Evolutionary conservation across 306 rosid species (phyloP).

Genomic region (Trifolium fragiferum): DNA sequence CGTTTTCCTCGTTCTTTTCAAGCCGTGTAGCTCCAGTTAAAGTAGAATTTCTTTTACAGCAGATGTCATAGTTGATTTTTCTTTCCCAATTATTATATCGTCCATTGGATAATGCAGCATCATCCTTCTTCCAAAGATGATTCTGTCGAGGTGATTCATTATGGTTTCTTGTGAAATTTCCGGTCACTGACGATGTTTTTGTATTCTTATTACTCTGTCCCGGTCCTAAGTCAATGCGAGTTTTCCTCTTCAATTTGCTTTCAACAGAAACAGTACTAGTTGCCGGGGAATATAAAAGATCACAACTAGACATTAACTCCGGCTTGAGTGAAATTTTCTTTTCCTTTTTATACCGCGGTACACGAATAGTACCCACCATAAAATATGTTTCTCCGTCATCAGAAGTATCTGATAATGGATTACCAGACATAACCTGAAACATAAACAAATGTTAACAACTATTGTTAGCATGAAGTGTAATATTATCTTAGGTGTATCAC

Average conservation of each 20-base stretch:
- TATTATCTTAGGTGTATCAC: not conserved
- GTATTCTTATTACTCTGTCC: not conserved
- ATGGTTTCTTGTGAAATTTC: not conserved
- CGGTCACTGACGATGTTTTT: not conserved
- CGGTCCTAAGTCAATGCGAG: conserved; percentile 10
- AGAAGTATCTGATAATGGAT: conserved; percentile 5
- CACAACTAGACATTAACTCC: conserved; percentile 3
- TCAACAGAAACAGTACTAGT: not conserved
- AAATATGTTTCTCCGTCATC: not conserved
- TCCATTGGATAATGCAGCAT: not conserved
- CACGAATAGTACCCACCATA: not conserved
- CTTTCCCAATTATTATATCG: not conserved
- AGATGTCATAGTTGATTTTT: conserved; percentile 51
- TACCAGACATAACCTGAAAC: conserved; percentile 21
- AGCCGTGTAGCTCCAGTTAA: not conserved
- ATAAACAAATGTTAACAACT: not conserved
- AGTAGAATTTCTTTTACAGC: conserved; percentile 35
- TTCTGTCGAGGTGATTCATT: conserved; percentile 27
- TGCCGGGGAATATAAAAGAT: not conserved
- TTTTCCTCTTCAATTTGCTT: conserved; percentile 16
- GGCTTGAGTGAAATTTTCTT: not conserved
- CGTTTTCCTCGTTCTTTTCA: conserved; percentile 18
- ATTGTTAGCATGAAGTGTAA: not conserved
- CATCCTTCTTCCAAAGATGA: conserved; percentile 37
- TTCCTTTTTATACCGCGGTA: not conserved